These are phyloP conservation scores for Setomelanomma holmii DNA, from an alignment of 2,329 filamentous ascomycete genomes.

Conservation along the genomic window DNA sequence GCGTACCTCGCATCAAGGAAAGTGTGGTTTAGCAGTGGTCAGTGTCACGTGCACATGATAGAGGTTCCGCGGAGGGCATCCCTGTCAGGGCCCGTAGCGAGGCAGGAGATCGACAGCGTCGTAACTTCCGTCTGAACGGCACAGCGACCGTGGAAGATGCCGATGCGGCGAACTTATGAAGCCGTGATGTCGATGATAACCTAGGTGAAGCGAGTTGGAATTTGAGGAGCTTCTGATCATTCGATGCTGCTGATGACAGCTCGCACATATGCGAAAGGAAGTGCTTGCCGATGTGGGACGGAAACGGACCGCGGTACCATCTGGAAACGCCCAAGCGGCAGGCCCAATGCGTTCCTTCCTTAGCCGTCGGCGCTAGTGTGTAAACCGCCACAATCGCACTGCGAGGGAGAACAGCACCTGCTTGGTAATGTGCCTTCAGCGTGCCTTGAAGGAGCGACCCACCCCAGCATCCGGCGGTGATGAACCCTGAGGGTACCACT, in stretches of 20 bases:
- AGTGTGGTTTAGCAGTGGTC: background rate
- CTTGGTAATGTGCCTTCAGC: background rate
- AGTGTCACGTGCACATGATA: background rate
- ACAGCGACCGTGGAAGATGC: background rate
- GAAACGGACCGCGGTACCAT: background rate
- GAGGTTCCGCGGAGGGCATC: background rate
- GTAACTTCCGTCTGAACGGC: background rate
- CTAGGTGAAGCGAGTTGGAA: background rate
- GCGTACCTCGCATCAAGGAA: too few species aligned
- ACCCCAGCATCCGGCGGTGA: background rate
- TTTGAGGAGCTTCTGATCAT: too few species aligned
- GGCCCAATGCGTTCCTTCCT: background rate
- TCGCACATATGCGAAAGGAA: background rate
- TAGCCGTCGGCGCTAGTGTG: background rate
- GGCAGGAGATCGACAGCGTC: background rate
- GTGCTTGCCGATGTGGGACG: background rate
- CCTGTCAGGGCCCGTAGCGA: too few species aligned
- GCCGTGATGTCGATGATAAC: too few species aligned
- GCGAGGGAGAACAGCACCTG: background rate
- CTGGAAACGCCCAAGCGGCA: background rate
- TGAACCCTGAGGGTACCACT: background rate
- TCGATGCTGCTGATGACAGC: too few species aligned
- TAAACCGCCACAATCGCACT: background rate
- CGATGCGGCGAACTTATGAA: background rate
- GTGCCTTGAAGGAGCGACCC: background rate